phyloP scores from a whole-genome alignment of 306 rosid genomes.

The Mucuna pruriens region DNA sequence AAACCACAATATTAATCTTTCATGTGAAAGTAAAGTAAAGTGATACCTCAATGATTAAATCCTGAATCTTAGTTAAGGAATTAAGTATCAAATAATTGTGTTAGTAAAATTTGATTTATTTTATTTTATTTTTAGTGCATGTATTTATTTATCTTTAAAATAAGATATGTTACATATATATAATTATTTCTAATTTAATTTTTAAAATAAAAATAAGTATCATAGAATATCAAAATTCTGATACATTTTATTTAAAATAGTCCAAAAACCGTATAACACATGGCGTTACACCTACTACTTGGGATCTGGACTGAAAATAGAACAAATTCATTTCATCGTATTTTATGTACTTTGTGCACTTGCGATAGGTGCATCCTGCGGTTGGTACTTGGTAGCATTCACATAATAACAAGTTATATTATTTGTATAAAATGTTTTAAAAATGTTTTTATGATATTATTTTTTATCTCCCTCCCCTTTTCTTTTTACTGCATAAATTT shows the following conservation, averaged over 20 bases:
- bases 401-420: neutral
- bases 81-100: too few species aligned
- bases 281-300: neutral
- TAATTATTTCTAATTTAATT: too few species aligned
- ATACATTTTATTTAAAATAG: neutral
- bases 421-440: neutral
- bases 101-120: too few species aligned
- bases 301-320: neutral
- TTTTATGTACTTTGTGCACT: neutral
- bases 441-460: too few species aligned
- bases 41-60: too few species aligned
- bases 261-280: neutral
- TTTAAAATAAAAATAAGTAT: too few species aligned
- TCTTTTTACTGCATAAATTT: neutral
- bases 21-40: too few species aligned
- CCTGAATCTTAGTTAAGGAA: too few species aligned
- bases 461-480: neutral
- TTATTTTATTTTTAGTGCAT: too few species aligned
- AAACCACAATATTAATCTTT: too few species aligned
- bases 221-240: neutral
- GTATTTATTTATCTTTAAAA: too few species aligned
- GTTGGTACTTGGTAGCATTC: neutral
- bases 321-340: neutral
- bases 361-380: neutral
- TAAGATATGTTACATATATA: too few species aligned